Conservation (phyloP, 2,329 filamentous ascomycete genomes). For the Aspergillus fumigatiaffinis region DNA sequence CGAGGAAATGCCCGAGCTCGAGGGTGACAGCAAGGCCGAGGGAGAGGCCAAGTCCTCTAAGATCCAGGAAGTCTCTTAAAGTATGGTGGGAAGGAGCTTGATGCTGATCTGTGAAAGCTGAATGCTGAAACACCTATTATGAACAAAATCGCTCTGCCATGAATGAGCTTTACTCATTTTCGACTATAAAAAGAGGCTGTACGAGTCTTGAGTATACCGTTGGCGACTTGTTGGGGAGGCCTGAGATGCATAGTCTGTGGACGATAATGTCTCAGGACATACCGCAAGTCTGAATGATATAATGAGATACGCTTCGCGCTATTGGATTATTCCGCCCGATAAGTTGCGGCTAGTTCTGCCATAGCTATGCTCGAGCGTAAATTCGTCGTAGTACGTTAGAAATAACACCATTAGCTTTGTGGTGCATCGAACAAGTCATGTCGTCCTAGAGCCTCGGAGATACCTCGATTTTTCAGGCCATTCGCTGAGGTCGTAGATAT, state of each 20-base stretch:
- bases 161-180: not conserved
- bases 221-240: not conserved
- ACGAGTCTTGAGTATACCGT: not conserved
- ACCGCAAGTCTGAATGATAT: slow-evolving; percentile 7
- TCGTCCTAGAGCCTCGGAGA: not conserved
- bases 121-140: slow-evolving; percentile 11
- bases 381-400: not conserved
- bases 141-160: not conserved
- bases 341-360: not conserved
- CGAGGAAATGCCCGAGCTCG: slow-evolving; percentile 79
- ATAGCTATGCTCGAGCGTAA: not conserved
- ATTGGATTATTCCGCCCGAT: not conserved
- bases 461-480: not conserved
- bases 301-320: not conserved
- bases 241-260: not conserved
- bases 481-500: not conserved
- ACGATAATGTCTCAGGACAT: slow-evolving; percentile 5
- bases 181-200: not conserved
- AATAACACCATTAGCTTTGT: not conserved
- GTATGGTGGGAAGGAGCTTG: slow-evolving; percentile 11
- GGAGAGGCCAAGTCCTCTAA: slow-evolving; percentile 31
- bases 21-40: slow-evolving; percentile 41
- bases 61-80: slow-evolving; percentile 36
- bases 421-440: not conserved
- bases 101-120: slow-evolving; percentile 25